Evolutionary conservation across 306 rosid genomes (phyloP).

Genomic region (Amphicarpaea edgeworthii): DNA sequence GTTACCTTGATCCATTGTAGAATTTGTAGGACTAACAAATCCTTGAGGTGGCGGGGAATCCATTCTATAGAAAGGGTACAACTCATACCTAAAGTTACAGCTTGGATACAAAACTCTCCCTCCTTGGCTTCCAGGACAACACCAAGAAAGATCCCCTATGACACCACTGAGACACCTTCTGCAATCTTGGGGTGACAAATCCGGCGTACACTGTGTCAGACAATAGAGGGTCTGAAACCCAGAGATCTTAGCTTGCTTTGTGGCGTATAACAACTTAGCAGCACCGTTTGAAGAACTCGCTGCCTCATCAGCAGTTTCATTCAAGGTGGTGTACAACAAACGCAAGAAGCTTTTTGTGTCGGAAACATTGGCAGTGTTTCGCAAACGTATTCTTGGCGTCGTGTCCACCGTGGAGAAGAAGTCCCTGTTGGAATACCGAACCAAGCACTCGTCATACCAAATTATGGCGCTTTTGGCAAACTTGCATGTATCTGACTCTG

Average conservation of each 20-base stretch:
- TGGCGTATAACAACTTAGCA: background rate
- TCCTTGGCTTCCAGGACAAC: constrained; percentile 47
- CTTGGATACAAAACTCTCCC: constrained; percentile 43
- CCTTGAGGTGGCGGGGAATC: background rate
- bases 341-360: background rate
- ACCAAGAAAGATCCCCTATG: background rate
- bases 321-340: background rate
- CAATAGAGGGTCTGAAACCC: constrained; percentile 12
- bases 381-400: background rate
- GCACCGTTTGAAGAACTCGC: background rate
- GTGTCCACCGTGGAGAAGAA: background rate
- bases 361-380: background rate
- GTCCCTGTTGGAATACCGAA: background rate
- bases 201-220: constrained; percentile 46
- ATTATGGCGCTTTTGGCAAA: background rate
- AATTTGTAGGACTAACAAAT: constrained; percentile 16
- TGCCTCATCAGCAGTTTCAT: background rate
- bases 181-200: background rate
- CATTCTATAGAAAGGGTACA: constrained; percentile 41
- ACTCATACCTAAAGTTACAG: constrained; percentile 38
- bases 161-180: background rate
- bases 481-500: background rate
- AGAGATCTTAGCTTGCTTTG: background rate
- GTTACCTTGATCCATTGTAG: background rate
- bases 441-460: background rate